phyloP scores from a whole-genome alignment of 257 asterid genomes.

The Echites panduratus region DNA sequence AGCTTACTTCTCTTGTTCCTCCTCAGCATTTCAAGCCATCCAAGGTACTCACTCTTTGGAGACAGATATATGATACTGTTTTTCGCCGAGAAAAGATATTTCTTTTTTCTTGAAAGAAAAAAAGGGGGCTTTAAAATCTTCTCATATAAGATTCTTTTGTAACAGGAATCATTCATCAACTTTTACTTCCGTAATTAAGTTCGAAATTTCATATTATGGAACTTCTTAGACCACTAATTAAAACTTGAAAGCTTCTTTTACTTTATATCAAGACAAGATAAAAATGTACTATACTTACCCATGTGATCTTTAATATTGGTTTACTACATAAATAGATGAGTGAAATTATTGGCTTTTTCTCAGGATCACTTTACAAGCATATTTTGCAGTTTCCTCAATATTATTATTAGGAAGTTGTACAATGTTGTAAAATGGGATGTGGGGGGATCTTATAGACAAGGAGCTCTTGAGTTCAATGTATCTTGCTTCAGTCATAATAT shows the following conservation, averaged over 20 bases:
- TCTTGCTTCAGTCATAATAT: neutral
- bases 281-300: neutral
- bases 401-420: too few species aligned
- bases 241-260: neutral
- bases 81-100: too few species aligned
- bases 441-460: neutral
- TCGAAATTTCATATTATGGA: too few species aligned
- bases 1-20: constrained; percentile 26
- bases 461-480: neutral
- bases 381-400: neutral
- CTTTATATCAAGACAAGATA: neutral
- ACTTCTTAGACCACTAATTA: neutral
- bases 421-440: neutral
- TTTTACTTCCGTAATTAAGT: too few species aligned
- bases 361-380: too few species aligned
- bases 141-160: too few species aligned
- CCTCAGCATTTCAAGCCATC: constrained; percentile 19
- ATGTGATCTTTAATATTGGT: too few species aligned
- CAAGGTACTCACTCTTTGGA: constrained; percentile 14
- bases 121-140: too few species aligned
- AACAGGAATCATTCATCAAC: too few species aligned
- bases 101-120: too few species aligned
- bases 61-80: too few species aligned
- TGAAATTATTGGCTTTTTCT: neutral
- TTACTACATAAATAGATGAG: too few species aligned